Base-by-base conservation (phyloP, 2,329 filamentous ascomycete species). In the Celoporthe dispersa region DNA sequence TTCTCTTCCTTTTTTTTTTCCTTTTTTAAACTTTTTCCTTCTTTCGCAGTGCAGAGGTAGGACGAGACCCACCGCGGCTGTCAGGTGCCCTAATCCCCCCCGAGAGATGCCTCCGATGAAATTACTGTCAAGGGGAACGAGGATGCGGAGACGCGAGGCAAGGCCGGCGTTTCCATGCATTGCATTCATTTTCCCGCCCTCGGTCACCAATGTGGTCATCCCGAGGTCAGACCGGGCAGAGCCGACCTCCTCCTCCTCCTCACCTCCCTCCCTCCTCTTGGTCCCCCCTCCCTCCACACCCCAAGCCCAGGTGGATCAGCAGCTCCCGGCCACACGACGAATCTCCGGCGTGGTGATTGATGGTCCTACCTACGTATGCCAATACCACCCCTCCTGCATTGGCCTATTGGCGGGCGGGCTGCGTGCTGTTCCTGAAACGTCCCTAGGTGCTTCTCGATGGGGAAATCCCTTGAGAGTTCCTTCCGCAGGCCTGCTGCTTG, bases 141-240 rank as follows among this genome's bases (percentile, higher is more conserved):
- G 51, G 25, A 4, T 55, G 51, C 51, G n/a, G 51, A 31, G 53
- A 16, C 11, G 53, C 19, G 53, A 57, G 11, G 53, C 51, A 57
- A 6, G 53, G 22, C 44, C 19, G n/a, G 44, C 44, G n/a, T 48
- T n/a, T n/a, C 44, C 44, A n/a, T 31, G 53, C 53, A 57, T 57
- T 57, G 25, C 28, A 8, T 7, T 57, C 28, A 28, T 31, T 57
- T 19, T 57, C 28, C 53, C 25, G 25, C 25, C 44, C 44, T 57
- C 53, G 53, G 53, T 57, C 53, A 57, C 53, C 25, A 57, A 57
- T 57, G 5, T 57, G 53, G 28, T 19, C 53, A 31, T 57, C 53
- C 53, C 53, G 53, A 57, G 53, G 51, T 28, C 51, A 28, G 51
- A 55, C 31, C 51, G 5, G 3, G 12, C 51, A 55, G 51, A 5